phyloP scores from a whole-genome alignment of 2,329 filamentous ascomycete species.

The Alternaria triticimaculans region DNA sequence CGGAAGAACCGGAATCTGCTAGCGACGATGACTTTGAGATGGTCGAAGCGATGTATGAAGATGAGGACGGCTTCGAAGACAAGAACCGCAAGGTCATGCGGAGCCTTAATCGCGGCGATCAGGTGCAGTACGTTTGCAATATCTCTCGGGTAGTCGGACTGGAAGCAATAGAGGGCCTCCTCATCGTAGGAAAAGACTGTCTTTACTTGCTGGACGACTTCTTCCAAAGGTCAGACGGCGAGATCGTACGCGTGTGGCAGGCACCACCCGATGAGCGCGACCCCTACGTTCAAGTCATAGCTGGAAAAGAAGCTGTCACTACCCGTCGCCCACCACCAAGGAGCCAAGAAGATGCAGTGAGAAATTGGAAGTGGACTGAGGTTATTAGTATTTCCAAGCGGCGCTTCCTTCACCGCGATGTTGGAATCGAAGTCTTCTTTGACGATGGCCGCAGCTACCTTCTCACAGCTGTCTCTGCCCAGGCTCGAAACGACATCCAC shows the following conservation, averaged over 20 bases:
- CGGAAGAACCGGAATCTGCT: slow-evolving; percentile 51
- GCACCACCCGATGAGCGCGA: slow-evolving; percentile 91
- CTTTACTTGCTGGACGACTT: slow-evolving; percentile 97
- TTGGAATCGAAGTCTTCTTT: slow-evolving; percentile 97
- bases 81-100: slow-evolving; percentile 99
- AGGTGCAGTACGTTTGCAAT: slow-evolving; percentile 93
- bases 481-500: slow-evolving; percentile 79
- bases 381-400: slow-evolving; percentile 96
- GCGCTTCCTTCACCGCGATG: slow-evolving; percentile 92
- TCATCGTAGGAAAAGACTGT: slow-evolving; percentile 90
- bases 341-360: slow-evolving; percentile 70
- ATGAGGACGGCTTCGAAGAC: slow-evolving; percentile 88
- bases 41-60: slow-evolving; percentile 88
- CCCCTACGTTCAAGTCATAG: slow-evolving; percentile 92
- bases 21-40: slow-evolving; percentile 94
- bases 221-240: slow-evolving; percentile 91
- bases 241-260: slow-evolving; percentile 96
- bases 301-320: slow-evolving; percentile 72
- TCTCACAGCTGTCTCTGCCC: slow-evolving; percentile 78
- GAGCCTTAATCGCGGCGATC: slow-evolving; percentile 85
- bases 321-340: slow-evolving; percentile 42
- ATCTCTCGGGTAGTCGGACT: slow-evolving; percentile 92
- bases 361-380: slow-evolving; percentile 93
- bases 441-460: slow-evolving; percentile 95
- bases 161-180: slow-evolving; percentile 89